Evolutionary conservation across 2,329 filamentous ascomycete species (phyloP).

Genomic region (Nemania bipapillata): DNA sequence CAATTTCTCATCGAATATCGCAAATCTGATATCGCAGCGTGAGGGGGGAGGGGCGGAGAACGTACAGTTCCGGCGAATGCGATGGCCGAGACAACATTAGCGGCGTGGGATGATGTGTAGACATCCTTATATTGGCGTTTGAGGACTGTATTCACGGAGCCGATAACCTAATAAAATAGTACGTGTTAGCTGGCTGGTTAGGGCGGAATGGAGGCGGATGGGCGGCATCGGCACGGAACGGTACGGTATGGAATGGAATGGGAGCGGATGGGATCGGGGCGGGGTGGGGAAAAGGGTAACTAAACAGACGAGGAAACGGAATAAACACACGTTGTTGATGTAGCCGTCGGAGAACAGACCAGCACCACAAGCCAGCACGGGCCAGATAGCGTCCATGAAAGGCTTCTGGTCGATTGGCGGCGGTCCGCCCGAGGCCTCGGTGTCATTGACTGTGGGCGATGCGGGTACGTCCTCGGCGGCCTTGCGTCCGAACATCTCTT

Average conservation of each 20-base stretch:
- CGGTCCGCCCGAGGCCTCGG: constrained; percentile 32
- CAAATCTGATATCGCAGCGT: background rate
- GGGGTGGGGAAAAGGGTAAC: background rate
- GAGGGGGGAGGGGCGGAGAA: background rate
- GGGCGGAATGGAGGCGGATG: constrained; percentile 31
- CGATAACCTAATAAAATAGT: constrained; percentile 73
- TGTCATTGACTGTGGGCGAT: constrained; percentile 29
- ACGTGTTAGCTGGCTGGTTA: background rate
- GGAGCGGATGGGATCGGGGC: no score
- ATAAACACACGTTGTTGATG: constrained; percentile 76
- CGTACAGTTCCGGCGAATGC: constrained; percentile 79
- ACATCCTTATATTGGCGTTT: constrained; percentile 71
- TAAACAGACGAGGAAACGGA: background rate
- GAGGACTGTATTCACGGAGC: constrained; percentile 84
- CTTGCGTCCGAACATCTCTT: constrained; percentile 43
- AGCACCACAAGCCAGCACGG: constrained; percentile 87
- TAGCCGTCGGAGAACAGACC: constrained; percentile 93
- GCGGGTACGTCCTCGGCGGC: constrained; percentile 25
- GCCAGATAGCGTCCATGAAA: constrained; percentile 58
- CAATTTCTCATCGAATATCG: background rate
- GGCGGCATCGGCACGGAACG: background rate
- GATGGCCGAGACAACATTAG: constrained; percentile 81
- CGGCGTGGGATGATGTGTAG: constrained; percentile 76
- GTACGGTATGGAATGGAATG: background rate
- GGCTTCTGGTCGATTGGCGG: constrained; percentile 48